These are phyloP conservation scores for Thielaviopsis cerberus DNA, from an alignment of 2,329 filamentous ascomycete species.

Conservation along the genomic window DNA sequence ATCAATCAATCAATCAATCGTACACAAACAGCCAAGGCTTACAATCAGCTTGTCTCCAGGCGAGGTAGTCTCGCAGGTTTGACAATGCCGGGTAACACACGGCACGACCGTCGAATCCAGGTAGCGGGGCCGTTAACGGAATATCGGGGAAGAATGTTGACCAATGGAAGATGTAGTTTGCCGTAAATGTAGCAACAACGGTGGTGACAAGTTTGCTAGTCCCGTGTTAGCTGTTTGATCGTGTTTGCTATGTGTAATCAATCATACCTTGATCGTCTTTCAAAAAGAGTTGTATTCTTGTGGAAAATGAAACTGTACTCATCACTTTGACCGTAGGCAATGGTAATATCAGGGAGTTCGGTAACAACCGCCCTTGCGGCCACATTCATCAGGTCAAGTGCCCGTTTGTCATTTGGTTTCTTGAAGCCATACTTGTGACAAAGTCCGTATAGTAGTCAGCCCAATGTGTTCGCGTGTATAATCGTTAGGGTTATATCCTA, in stretches of 20 bases:
- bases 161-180: constrained; percentile 77
- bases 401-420: constrained; percentile 82
- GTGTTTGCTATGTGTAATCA: neutral
- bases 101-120: constrained; percentile 81
- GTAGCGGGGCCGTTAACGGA: constrained; percentile 53
- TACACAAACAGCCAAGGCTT: constrained; percentile 19
- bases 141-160: constrained; percentile 52
- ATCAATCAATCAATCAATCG: too few relatives aligned
- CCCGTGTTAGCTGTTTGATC: constrained; percentile 1
- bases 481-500: constrained; percentile 22
- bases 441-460: constrained; percentile 33
- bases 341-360: constrained; percentile 65
- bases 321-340: constrained; percentile 87
- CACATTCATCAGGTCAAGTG: constrained; percentile 83
- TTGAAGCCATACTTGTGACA: constrained; percentile 67
- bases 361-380: constrained; percentile 71
- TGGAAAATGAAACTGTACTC: constrained; percentile 91
- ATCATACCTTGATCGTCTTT: constrained; percentile 56
- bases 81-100: constrained; percentile 70
- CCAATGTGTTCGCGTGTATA: neutral
- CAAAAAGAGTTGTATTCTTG: constrained; percentile 64
- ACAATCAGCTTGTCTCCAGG: constrained; percentile 96
- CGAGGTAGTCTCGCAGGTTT: constrained; percentile 85
- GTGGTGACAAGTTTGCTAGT: constrained; percentile 75
- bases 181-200: constrained; percentile 80